These are phyloP conservation scores for Candida ponderosae DNA, from an alignment of 805 yeast genomes.

Conservation along the genomic window DNA sequence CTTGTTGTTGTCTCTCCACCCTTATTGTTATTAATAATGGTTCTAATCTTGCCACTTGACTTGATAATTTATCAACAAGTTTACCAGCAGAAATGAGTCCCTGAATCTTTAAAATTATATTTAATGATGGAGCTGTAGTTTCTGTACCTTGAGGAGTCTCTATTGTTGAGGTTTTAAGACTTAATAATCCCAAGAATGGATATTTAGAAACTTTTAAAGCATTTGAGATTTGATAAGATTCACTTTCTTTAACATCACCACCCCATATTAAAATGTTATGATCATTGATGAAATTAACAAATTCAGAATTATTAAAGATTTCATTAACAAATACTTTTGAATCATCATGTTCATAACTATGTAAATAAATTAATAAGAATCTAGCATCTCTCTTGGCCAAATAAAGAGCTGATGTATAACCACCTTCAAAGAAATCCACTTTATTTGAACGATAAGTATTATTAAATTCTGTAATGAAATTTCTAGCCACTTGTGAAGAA, in stretches of 20 bases:
- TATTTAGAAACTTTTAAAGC: slow-evolving; percentile 61
- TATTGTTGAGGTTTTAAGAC: slow-evolving; percentile 46
- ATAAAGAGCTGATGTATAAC: slow-evolving; percentile 74
- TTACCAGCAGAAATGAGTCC: slow-evolving; percentile 39
- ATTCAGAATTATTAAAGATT: slow-evolving; percentile 43
- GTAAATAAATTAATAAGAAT: slow-evolving; percentile 67
- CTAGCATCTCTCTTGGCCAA: slow-evolving; percentile 61
- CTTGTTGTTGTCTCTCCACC: slow-evolving; percentile 53
- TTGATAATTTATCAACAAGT: slow-evolving; percentile 35
- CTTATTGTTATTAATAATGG: slow-evolving; percentile 56
- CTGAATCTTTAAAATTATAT: slow-evolving; percentile 55
- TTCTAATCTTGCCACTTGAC: slow-evolving; percentile 47
- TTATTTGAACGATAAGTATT: slow-evolving; percentile 27
- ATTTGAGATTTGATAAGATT: slow-evolving; percentile 76
- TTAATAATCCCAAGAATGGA: slow-evolving; percentile 78
- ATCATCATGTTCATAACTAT: slow-evolving; percentile 65
- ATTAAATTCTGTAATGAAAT: slow-evolving; percentile 44
- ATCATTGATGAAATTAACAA: slow-evolving; percentile 38
- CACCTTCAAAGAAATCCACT: slow-evolving; percentile 49
- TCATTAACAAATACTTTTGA: slow-evolving; percentile 42
- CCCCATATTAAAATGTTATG: slow-evolving; percentile 73
- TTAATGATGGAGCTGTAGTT: slow-evolving; percentile 46
- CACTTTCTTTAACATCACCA: slow-evolving; percentile 74
- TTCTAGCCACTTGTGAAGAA: slow-evolving; percentile 45
- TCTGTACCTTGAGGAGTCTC: slow-evolving; percentile 52